Base-by-base conservation (phyloP, 768 basidiomycete genomes). In the Amanita rimosa region DNA sequence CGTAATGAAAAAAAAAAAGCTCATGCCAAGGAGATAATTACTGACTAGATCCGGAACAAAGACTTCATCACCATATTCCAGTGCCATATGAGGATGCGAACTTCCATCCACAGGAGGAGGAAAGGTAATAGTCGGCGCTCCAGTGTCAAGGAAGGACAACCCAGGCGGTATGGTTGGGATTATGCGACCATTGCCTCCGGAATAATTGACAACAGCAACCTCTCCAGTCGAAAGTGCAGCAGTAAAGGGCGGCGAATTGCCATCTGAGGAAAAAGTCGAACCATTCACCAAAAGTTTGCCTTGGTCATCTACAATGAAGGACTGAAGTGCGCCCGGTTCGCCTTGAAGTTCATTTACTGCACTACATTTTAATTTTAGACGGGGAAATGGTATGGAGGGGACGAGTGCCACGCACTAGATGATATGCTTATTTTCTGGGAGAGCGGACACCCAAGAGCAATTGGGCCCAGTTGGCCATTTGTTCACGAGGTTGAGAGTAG, bases 21-120 rank as follows among this genome's bases (percentile, higher is more conserved):
- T 10, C 21, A 14, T n/a, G 41, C 19, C 29, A 49, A 43, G 40
- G 39, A 36, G 13, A 21, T 40, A n/a, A 17, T 26, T 2, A 60
- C 73, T 46, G 47, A 82, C 83, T 59, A 83, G 65, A 62, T 84
- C 84, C 0, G 83, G 75, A 6, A 85, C 67, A 53, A 85, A 70
- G 7, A 86, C 57, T 54, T 85, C 83, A 6, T 57, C 57, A 4
- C 67, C 66, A 55, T 77, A 66, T 61, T 81, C 70, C 26, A 80
- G 60, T 0, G 73, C 69, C 80, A 81, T 80, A 58, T 85, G 84
- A 9, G 84, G 83, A 59, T 83, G 74, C 1, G 82, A 79, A 6
- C 67, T n/a, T 35, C 45, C 65, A 9, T 56, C 63, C 2, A 62
- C 52, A 0, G 63, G 62, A 0, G 62, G 63, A 11, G 81, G 75